These are phyloP conservation scores for Styphnolobium japonicum DNA, from an alignment of 306 rosid species.

Conservation along the genomic window DNA sequence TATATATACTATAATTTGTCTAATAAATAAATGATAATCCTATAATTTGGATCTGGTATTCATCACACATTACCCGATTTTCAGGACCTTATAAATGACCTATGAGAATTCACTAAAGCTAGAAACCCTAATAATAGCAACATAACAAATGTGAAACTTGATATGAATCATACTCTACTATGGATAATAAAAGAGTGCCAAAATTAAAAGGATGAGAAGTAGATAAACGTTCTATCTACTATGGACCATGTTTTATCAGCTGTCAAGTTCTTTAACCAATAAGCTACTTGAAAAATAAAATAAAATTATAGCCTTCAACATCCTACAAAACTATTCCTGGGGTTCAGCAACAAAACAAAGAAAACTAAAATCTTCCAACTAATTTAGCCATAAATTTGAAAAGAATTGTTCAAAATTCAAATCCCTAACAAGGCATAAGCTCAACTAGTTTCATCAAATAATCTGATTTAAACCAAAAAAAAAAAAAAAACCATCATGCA, in stretches of 20 bases:
- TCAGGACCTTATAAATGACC: not conserved
- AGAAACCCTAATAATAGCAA: not conserved
- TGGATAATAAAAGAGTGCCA: not conserved
- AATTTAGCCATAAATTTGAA: not conserved
- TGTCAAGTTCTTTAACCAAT: not conserved
- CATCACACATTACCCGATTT: not conserved
- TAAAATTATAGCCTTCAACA: not conserved
- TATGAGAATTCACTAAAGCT: not conserved
- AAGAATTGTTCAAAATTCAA: not conserved
- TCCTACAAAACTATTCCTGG: not conserved
- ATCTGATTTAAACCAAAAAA: not conserved
- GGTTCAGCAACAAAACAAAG: not conserved
- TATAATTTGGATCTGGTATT: not conserved
- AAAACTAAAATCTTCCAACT: not conserved
- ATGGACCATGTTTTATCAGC: not conserved
- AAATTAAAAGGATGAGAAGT: not conserved
- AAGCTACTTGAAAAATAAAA: not conserved
- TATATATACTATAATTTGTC: not conserved
- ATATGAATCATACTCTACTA: not conserved
- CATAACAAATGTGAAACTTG: not conserved
- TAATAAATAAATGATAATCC: not conserved
- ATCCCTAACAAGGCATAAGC: not conserved
- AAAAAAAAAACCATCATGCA: no score
- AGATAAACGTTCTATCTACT: no score
- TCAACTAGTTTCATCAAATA: not conserved